Evolutionary conservation across 495 filamentous ascomycete species (phyloP), one percentile per base, ranked within the genome.

Genomic region (Massariosphaeria phaeospora): DNA sequence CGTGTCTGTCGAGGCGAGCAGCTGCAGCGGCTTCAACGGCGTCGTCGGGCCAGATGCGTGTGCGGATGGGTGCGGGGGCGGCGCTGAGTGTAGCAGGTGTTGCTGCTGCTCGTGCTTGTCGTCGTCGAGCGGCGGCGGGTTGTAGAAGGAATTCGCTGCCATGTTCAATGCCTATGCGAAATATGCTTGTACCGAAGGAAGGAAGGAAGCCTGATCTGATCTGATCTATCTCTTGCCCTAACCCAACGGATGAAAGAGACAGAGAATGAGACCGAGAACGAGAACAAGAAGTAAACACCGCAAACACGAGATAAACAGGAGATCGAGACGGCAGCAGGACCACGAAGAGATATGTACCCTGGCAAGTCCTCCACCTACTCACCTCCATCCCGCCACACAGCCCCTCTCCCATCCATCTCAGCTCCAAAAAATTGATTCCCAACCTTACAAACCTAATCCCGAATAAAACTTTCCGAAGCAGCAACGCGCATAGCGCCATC

Each of bases 81-180:
- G 9, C 8, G 17, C 15, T 3, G 38, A n/a, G 15, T 29, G 10
- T 12, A 38, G 33, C 6, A 40, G 40, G 17, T 41, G 38, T 35
- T 42, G 25, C 18, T 24, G 15, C 2, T 15, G 20, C 23, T 49
- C 38, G 38, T 18, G 3, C 13, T 40, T 40, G 38, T 40, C 38
- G 38, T 40, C 38, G 3, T 10, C 3, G 27, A 24, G 49, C 2
- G 36, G n/a, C 12, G 23, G 23, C 2, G 40, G 13, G 48, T 40
- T 34, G 43, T 52, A 59, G 26, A 47, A 59, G 6, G 49, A 41
- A 30, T 29, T 33, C 10, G 56, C 48, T 11, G 56, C 48, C 56
- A 59, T 59, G 3, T 7, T 45, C n/a, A 9, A 45, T 15, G 10
- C 24, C n/a, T 7, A 13, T 33, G n/a, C 29, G 13, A 33, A 13